Evolutionary conservation across 371 early-diverging fungal species (phyloP).

Genomic region (Coemansia sp.): DNA sequence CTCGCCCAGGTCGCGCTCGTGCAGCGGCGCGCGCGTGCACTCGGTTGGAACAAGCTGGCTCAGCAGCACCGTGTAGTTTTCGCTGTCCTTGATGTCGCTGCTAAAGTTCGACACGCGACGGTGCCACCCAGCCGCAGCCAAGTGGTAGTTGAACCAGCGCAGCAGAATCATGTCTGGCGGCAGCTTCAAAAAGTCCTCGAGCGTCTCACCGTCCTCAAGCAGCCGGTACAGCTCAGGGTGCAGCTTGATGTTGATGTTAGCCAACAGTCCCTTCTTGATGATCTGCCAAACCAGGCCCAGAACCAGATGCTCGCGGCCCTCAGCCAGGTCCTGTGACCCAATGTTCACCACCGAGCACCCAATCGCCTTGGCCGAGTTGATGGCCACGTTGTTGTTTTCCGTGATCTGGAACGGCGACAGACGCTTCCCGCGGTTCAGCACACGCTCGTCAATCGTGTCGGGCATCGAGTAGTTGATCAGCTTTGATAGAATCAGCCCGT

Average conservation of each 20-base stretch:
- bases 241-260: conserved; percentile 92
- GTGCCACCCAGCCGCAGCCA: conserved; percentile 88
- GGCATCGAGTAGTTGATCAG: conserved; percentile 95
- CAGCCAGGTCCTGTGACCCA: conserved; percentile 91
- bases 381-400: conserved; percentile 97
- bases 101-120: conserved; percentile 87
- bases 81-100: conserved; percentile 90
- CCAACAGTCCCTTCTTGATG: conserved; percentile 92
- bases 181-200: conserved; percentile 87
- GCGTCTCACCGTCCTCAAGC: conserved; percentile 85
- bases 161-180: conserved; percentile 93
- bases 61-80: conserved; percentile 90
- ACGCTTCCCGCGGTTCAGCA: conserved; percentile 81
- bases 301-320: conserved; percentile 91
- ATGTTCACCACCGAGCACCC: conserved; percentile 96
- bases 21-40: conserved; percentile 83
- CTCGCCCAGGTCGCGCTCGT: conserved; percentile 68
- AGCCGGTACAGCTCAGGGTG: conserved; percentile 96
- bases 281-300: conserved; percentile 98
- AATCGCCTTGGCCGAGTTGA: conserved; percentile 97
- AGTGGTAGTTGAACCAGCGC: conserved; percentile 97
- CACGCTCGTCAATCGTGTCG: conserved; percentile 97
- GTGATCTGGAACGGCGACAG: conserved; percentile 86
- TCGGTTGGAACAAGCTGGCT: conserved; percentile 83
- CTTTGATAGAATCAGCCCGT: conserved; percentile 93